These are phyloP conservation scores for Trichophyton rubrum DNA, from an alignment of 2,329 filamentous ascomycete genomes.

Conservation along the genomic window DNA sequence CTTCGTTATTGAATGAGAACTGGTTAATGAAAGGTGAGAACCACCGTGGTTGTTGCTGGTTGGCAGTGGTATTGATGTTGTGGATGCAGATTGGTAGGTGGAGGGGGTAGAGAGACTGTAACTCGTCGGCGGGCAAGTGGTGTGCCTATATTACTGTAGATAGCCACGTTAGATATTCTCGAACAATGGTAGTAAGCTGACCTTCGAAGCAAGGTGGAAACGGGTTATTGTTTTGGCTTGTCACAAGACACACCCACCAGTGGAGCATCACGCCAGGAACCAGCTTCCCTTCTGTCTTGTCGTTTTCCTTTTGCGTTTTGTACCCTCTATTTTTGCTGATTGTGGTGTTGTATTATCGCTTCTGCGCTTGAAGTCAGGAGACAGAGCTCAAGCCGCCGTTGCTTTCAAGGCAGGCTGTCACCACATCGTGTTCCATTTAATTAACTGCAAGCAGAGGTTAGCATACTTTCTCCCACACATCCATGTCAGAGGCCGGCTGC, in stretches of 20 bases:
- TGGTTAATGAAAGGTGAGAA: background rate
- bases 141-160: no score
- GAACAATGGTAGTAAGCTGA: background rate
- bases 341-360: background rate
- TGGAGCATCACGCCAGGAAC: background rate
- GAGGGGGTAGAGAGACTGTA: background rate
- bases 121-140: background rate
- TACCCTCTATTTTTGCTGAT: no score
- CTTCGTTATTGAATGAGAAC: background rate
- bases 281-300: background rate
- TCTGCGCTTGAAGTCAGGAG: background rate
- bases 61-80: no score
- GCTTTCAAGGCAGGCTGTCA: background rate
- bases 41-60: background rate
- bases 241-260: background rate
- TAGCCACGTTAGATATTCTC: background rate
- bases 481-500: background rate
- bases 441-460: constrained; percentile 3
- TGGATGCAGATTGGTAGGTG: background rate
- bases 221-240: background rate
- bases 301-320: background rate
- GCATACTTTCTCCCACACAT: constrained; percentile 3
- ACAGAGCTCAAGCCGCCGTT: background rate
- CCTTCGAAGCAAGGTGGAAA: background rate
- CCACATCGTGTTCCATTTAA: background rate